Percentiles rank a stretch among this genome's conserved stretches.
phyloP scores from a whole-genome alignment of 2,329 filamentous ascomycete species.

The Penicillium sp. region DNA sequence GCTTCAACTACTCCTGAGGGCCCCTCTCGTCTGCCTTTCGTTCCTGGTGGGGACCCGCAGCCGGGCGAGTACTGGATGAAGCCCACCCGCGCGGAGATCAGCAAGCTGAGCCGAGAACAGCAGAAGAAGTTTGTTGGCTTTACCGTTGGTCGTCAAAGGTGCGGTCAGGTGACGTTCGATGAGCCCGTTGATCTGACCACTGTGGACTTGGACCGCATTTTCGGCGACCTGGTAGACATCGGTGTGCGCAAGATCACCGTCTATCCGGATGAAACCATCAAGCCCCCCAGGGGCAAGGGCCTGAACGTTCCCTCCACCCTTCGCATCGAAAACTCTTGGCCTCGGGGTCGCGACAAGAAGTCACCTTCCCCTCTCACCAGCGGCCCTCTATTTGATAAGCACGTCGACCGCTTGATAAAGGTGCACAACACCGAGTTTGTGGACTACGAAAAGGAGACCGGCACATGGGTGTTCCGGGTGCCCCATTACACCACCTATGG shows the following conservation, averaged over 20 bases:
- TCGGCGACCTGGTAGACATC: constrained; percentile 65
- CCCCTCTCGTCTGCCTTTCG: constrained; percentile 22
- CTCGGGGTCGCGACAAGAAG: constrained; percentile 58
- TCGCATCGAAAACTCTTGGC: constrained; percentile 86
- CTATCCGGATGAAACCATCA: constrained; percentile 65
- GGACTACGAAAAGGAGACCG: constrained; percentile 67
- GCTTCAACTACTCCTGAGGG: constrained; percentile 29
- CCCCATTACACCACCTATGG: constrained; percentile 95
- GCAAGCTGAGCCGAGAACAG: constrained; percentile 69
- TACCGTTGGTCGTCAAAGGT: constrained; percentile 69
- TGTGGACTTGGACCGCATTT: constrained; percentile 71
- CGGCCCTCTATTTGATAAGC: constrained; percentile 63
- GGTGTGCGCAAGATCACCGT: constrained; percentile 74
- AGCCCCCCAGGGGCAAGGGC: constrained; percentile 75
- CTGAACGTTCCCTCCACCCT: constrained; percentile 86
- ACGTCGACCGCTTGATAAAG: constrained; percentile 67
- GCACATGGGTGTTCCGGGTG: constrained; percentile 86
- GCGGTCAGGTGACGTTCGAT: constrained; percentile 74
- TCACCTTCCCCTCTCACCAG: constrained; percentile 52
- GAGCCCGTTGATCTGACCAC: constrained; percentile 71
- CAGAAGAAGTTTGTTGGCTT: constrained; percentile 66
- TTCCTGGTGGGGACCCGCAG: constrained; percentile 41
- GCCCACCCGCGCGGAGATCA: constrained; percentile 65
- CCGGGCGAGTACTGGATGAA: constrained; percentile 80
- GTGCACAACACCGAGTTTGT: constrained; percentile 75